Evolutionary conservation across 768 basidiomycete species (phyloP), one percentile per base, ranked within the genome.

Genomic region (Mycena rebaudengoi): DNA sequence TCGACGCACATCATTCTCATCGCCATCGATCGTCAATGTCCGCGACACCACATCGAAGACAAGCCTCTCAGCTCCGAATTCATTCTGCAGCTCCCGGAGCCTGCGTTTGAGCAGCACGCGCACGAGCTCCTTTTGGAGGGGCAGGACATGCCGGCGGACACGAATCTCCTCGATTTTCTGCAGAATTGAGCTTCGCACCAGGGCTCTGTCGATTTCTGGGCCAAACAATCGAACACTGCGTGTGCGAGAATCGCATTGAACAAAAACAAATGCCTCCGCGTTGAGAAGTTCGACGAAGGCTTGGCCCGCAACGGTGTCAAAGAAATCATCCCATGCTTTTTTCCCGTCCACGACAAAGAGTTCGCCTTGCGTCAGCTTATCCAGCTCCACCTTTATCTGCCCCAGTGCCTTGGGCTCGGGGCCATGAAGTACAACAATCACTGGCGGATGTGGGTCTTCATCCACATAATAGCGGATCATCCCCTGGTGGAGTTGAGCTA

Each of bases 271-370:
- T 4, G 73, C 71, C 14, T 76, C 73, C 10, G 66, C 40, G 62
- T 80, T 80, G 21, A 85, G 32, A 26, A 71, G 69, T n/a, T 79
- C 76, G 28, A 87, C 52, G 10, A 73, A 73, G 25, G 75, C 75
- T 21, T 61, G 56, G 39, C 84, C 82, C 59, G 78, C 81, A n/a
- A 75, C 49, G n/a, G 75, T 71, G 16, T 79, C 76, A 60, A 87
- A 80, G 56, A 83, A 84, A 18, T 81, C 80, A 49, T 85, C 81
- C 86, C 87, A 88, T 4, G 82, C 60, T 1, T 65, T 58, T 21
- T 63, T 61, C 0, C 71, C 73, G 4, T 80, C 78, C 1, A 75
- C 72, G 14, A 65, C 66, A 30, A 83, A 57, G 14, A 80, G 60
- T 14, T 77, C 69, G 7, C 86, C 86, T 6, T 73, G 70, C 23